These are phyloP conservation scores for Tetragonia tetragonoides DNA, from an alignment of 148 eudicot genomes.

Conservation along the genomic window DNA sequence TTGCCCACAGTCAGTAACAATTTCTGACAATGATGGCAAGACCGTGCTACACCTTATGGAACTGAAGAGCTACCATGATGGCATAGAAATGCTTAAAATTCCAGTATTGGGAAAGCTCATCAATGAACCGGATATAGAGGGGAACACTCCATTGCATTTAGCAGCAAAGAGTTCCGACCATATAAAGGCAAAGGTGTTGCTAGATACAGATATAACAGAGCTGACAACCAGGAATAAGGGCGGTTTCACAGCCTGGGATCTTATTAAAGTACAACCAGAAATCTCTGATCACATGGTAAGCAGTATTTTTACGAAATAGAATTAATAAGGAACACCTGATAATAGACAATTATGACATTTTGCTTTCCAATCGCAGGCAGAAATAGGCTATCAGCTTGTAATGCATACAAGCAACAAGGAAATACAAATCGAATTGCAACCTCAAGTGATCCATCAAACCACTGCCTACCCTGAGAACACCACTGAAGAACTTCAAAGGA, in stretches of 20 bases:
- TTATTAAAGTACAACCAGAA: slow-evolving; percentile 35
- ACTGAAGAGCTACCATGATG: slow-evolving; percentile 29
- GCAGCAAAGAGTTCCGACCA: slow-evolving; percentile 32
- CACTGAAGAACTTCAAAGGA: slow-evolving; percentile 25
- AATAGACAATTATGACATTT: neutral
- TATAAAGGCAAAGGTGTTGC: slow-evolving; percentile 31
- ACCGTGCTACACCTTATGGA: slow-evolving; percentile 36
- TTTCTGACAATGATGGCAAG: slow-evolving; percentile 28
- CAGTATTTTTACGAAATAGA: neutral
- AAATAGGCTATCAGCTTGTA: slow-evolving; percentile 42
- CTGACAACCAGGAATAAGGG: slow-evolving; percentile 25
- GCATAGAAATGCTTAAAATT: slow-evolving; percentile 24
- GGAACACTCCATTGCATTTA: slow-evolving; percentile 44
- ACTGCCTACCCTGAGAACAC: slow-evolving; percentile 10
- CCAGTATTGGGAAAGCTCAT: slow-evolving; percentile 28
- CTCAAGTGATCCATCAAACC: slow-evolving; percentile 19
- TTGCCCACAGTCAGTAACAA: slow-evolving; percentile 37
- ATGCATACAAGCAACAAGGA: slow-evolving; percentile 29
- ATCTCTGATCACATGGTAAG: slow-evolving; percentile 39
- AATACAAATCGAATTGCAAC: slow-evolving; percentile 4
- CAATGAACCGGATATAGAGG: slow-evolving; percentile 38
- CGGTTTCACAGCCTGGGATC: slow-evolving; percentile 40
- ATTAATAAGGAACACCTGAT: neutral
- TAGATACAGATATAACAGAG: slow-evolving; percentile 28
- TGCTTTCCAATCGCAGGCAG: slow-evolving; percentile 19